A percentile compares a stretch with the other conserved stretches of the same genome.
Evolutionary conservation across 306 rosid species (phyloP).

Genomic region (Potentilla sterilis): DNA sequence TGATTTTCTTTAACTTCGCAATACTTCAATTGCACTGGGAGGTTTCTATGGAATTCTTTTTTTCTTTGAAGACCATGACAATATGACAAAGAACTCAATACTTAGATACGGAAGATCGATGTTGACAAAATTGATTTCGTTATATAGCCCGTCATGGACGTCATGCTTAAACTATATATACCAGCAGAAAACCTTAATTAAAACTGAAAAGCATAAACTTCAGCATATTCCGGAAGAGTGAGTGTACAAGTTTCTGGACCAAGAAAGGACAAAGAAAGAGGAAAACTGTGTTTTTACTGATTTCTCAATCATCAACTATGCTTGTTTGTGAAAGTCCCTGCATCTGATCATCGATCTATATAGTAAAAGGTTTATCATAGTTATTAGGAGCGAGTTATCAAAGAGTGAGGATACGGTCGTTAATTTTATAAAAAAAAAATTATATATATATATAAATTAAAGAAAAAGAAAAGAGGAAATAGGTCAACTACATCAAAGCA

Average conservation of each 20-base stretch:
- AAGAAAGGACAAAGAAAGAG: not conserved
- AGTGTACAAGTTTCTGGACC: not conserved
- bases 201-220: not conserved
- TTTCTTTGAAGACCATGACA: not conserved
- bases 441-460: too few species aligned
- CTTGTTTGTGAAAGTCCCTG: too few species aligned
- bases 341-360: not conserved
- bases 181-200: not conserved
- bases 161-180: not conserved
- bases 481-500: too few species aligned
- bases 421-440: too few species aligned
- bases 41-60: not conserved
- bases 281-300: not conserved
- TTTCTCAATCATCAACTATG: not conserved
- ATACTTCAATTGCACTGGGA: slow-evolving; percentile 1
- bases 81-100: not conserved
- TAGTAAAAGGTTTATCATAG: not conserved
- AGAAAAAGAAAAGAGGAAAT: too few species aligned
- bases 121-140: not conserved
- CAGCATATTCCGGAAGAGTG: not conserved
- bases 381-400: too few species aligned
- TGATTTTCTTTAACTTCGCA: not conserved
- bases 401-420: too few species aligned
- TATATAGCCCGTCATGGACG: not conserved
- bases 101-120: not conserved